Base-by-base conservation (phyloP, 2,329 filamentous ascomycete genomes). In the Trichophyton rubrum region DNA sequence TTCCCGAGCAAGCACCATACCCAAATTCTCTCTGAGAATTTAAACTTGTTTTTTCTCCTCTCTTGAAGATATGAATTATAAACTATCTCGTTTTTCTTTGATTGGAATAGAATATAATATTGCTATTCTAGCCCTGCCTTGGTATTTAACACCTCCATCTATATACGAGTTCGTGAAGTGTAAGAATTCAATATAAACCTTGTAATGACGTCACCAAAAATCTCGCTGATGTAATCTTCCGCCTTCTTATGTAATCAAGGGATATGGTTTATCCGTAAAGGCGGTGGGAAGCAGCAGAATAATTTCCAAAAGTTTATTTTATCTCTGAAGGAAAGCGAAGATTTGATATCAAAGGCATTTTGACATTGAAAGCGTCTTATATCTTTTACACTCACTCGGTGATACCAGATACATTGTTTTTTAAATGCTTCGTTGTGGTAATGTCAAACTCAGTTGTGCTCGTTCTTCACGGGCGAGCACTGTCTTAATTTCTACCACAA, bases 341-440 rank as follows among this genome's bases (percentile, higher is more conserved):
- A 24, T 5, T 55, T 35, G 51, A 20, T 15, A 17, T 17, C 33
- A 30, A 30, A 22, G 9, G 4, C 24, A n/a, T 13, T 35, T 38
- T 38, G 33, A 38, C 33, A 38, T n/a, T 53, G n/a, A 27, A 27
- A 53, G 27, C 47, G 24, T 27, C 8, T 27, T 55, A 30, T 55
- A 27, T 20, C n/a, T 27, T 20, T 8, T 35, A 13, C 6, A 43
- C 17, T 9, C n/a, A 55, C n/a, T n/a, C 27, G 13, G 15, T 5
- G 27, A 33, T 55, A 55, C 13, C 30, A 35, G 27, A 7, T 33
- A 55, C 9, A 35, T 17, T 15, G 27, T 27, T 8, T 33, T 47
- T 59, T 60, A 59, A 53, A 62, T 62, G 61, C 47, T 62, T 45
- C 51, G 59, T 24, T 61, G 53, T 56, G 40, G 56, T 17, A 51